Conservation (phyloP, 164 flowering plant genomes). For the Piper betle region DNA sequence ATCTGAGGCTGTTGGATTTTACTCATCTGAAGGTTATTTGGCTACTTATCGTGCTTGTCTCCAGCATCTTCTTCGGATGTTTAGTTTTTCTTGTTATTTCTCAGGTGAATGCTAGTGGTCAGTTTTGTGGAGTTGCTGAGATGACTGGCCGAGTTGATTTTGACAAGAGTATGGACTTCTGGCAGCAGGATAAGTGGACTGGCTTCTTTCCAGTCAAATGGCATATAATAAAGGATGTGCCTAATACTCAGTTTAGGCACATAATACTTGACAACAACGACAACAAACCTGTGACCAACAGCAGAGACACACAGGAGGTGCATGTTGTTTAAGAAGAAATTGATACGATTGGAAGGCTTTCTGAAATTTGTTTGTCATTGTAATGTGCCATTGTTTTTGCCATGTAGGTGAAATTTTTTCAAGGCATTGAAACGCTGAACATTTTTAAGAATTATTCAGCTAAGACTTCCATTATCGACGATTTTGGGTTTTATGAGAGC, state of each 20-base stretch:
- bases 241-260: conserved; percentile 56
- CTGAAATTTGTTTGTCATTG: neutral
- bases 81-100: neutral
- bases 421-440: conserved; percentile 62
- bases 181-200: conserved; percentile 90
- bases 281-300: conserved; percentile 65
- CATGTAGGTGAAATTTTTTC: conserved; percentile 34
- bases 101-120: conserved; percentile 86
- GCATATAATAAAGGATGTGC: conserved; percentile 74
- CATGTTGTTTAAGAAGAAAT: neutral
- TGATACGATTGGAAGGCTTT: neutral
- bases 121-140: conserved; percentile 82
- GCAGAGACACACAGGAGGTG: conserved; percentile 80
- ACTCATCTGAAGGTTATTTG: too few species aligned
- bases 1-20: neutral
- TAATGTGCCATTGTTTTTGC: neutral
- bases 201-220: conserved; percentile 76
- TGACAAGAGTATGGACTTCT: conserved; percentile 54
- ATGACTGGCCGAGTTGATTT: conserved; percentile 72
- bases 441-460: conserved; percentile 46
- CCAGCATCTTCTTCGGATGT: neutral
- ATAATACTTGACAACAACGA: conserved; percentile 66
- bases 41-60: neutral
- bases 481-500: conserved; percentile 71
- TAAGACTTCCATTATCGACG: conserved; percentile 73